These are phyloP conservation scores for Aspergillus pseudonomiae DNA, from an alignment of 2,329 filamentous ascomycete genomes.

Conservation along the genomic window DNA sequence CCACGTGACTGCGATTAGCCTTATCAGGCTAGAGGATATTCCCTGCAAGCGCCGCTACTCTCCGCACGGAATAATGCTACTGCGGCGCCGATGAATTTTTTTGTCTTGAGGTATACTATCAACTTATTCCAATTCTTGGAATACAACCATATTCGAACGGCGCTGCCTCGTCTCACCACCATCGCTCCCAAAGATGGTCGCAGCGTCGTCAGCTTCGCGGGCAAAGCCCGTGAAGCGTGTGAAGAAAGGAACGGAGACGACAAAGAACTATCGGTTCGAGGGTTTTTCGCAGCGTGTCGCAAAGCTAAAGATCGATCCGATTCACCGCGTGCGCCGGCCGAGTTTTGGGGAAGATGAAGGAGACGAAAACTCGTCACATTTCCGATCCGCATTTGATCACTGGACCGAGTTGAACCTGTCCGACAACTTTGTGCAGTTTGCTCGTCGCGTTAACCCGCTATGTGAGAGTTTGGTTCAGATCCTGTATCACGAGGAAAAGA, in stretches of 20 bases:
- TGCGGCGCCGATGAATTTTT: slow-evolving; percentile 42
- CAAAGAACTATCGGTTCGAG: slow-evolving; percentile 87
- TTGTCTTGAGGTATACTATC: slow-evolving; percentile 28
- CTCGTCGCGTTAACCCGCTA: slow-evolving; percentile 71
- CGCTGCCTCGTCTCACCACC: slow-evolving; percentile 29
- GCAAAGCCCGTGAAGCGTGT: slow-evolving; percentile 67
- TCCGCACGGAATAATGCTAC: slow-evolving; percentile 35
- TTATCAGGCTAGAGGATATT: slow-evolving; percentile 15
- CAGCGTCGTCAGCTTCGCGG: slow-evolving; percentile 66
- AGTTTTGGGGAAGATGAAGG: slow-evolving; percentile 75
- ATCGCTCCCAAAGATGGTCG: slow-evolving; percentile 41
- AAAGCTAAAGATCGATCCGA: slow-evolving; percentile 89
- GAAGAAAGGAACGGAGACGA: slow-evolving; percentile 71
- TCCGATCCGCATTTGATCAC: slow-evolving; percentile 78
- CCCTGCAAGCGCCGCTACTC: slow-evolving; percentile 23
- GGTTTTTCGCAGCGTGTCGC: slow-evolving; percentile 87
- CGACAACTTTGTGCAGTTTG: slow-evolving; percentile 76
- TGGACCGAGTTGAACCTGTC: slow-evolving; percentile 93
- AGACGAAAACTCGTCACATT: slow-evolving; percentile 79
- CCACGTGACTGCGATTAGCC: slow-evolving; percentile 28
- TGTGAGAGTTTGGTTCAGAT: slow-evolving; percentile 92
- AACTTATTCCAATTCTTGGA: slow-evolving; percentile 24
- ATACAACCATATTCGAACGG: slow-evolving; percentile 20
- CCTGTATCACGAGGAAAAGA: slow-evolving; percentile 83
- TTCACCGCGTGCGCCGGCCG: slow-evolving; percentile 80